A percentile compares a stretch with the other conserved stretches of the same genome.
Evolutionary conservation across 441 rosid species (phyloP).

Genomic region (Pelargonium australe): DNA sequence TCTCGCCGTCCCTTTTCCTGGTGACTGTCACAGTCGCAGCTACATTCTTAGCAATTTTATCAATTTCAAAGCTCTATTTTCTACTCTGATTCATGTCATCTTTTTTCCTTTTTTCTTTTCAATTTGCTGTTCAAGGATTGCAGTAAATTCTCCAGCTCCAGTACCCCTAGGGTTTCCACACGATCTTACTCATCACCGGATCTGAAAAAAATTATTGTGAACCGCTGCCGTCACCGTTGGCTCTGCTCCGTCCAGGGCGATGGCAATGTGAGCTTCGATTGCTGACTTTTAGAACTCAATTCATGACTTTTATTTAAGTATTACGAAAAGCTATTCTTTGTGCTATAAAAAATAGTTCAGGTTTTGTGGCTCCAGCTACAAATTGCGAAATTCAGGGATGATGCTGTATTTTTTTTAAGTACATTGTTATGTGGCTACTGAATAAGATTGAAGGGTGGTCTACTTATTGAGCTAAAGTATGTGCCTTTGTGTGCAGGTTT

Average conservation of each 20-base stretch:
- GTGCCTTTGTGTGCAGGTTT: conserved; percentile 31
- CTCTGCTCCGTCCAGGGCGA: not conserved
- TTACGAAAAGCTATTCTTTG: not conserved
- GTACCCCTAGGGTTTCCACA: not conserved
- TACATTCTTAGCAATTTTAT: not conserved
- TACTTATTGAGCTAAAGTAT: not conserved
- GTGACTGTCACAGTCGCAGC: not conserved
- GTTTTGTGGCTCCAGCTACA: not conserved
- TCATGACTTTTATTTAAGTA: not conserved
- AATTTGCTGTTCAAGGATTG: not conserved
- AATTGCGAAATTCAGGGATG: not conserved
- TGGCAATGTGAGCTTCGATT: not conserved
- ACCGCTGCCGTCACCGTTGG: not conserved
- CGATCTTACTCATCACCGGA: not conserved
- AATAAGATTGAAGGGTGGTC: not conserved
- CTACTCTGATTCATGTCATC: not conserved
- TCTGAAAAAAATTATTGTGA: no score
- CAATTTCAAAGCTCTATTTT: not conserved
- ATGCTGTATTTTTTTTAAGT: not conserved
- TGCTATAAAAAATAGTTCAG: not conserved
- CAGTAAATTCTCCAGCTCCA: no score
- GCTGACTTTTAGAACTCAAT: not conserved
- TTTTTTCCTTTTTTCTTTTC: not conserved
- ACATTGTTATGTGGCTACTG: not conserved
- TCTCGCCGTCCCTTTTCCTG: not conserved